Evolutionary conservation across 306 rosid species (phyloP).

Genomic region (Cicer yamashitae): DNA sequence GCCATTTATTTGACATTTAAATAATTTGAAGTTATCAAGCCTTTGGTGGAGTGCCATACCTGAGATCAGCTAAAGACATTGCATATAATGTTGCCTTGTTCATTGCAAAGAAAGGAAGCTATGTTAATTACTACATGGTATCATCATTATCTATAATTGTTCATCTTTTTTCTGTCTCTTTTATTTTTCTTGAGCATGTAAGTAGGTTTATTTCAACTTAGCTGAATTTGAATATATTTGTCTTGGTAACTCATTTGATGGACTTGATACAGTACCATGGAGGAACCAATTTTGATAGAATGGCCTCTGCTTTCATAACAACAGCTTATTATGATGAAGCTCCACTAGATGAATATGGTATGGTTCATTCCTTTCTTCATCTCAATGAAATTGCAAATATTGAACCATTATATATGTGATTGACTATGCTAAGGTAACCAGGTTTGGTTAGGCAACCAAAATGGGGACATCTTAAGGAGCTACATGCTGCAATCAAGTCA

Average conservation of each 20-base stretch:
- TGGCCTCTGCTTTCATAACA: constrained; percentile 47
- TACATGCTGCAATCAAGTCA: constrained; percentile 70
- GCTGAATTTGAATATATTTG: neutral
- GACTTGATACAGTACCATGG: constrained; percentile 59
- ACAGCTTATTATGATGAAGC: constrained; percentile 61
- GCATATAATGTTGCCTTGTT: constrained; percentile 62
- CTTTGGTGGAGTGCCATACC: constrained; percentile 51
- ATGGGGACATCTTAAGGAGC: constrained; percentile 78
- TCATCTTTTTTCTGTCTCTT: constrained; percentile 10
- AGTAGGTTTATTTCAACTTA: neutral
- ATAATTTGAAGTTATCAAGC: constrained; percentile 50
- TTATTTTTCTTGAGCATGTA: constrained; percentile 1
- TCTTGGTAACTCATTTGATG: constrained; percentile 11
- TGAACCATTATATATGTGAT: neutral
- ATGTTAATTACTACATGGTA: constrained; percentile 70
- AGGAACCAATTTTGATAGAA: constrained; percentile 62
- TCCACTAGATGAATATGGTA: constrained; percentile 65
- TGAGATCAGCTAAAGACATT: constrained; percentile 59
- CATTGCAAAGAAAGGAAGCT: constrained; percentile 66
- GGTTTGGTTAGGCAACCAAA: constrained; percentile 73
- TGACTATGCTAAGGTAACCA: constrained; percentile 41
- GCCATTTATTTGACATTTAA: constrained; percentile 20
- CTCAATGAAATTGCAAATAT: neutral
- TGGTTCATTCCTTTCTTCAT: constrained; percentile 23
- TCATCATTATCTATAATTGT: neutral